Base-by-base conservation (phyloP, 108 stramenopile species). In the Discostella stelligeroides region DNA sequence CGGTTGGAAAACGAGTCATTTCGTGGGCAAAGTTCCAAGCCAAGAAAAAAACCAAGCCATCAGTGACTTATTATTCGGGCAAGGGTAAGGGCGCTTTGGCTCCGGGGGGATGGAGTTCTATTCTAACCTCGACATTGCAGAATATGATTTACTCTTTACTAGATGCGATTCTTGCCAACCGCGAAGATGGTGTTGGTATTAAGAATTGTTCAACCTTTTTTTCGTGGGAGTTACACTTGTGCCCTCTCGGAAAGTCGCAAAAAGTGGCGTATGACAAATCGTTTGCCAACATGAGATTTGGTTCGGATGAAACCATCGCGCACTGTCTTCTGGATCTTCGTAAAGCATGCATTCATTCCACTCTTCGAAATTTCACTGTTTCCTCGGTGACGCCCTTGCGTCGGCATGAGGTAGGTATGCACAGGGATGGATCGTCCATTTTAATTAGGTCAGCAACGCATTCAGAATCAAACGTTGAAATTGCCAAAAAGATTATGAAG, bases 381-480 rank as follows among this genome's bases (percentile, higher is more conserved):
- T 29, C 18, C 41, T n/a, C 84, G 70, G 24, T 72, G n/a, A 25
- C 71, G 41, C 68, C 71, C 46, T 62, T 80, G 1, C 41, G 54
- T 9, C 39, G 40, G 7, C 53, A 18, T 50, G 64, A 55, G 41
- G 10, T 46, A 4, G 37, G n/a, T 23, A 38, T 34, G 49, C 10
- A 6, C 39, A 42, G 7, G 29, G 7, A 29, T 1, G 54, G 70
- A 65, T 42, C 29, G 10, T 39, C 15, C 24, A 27, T 69, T 12
- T 21, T 62, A 20, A 55, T 28, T 6, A 50, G 39, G 21, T 75
- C 37, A 21, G 57, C 28, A 11, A 76, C 58, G 20, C 11, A 65
- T 14, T 86, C 85, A 12, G 88, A 93, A 25, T 80, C 86, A 20
- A 70, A 84, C 53, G 21, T 62, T 48, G 70, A 84, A n/a, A 34